Conservation (phyloP, 768 basidiomycete species). For the Terana coerulea region DNA sequence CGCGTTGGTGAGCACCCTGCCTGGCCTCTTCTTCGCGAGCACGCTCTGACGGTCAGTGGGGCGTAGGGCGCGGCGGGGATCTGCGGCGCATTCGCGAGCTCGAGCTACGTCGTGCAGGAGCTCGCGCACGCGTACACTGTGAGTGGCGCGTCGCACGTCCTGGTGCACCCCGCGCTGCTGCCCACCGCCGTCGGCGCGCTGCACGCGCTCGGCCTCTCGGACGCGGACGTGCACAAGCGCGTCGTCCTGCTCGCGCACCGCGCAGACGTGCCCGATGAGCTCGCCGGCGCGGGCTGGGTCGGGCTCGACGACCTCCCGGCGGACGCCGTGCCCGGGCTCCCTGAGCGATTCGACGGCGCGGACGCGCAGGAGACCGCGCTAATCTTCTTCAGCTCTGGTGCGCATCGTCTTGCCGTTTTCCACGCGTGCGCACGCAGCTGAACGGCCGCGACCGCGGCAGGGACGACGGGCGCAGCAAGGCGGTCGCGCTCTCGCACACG, state of each 20-base stretch:
- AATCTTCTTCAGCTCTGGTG: slow-evolving; percentile 60
- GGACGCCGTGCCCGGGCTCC: slow-evolving; percentile 42
- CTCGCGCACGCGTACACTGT: slow-evolving; percentile 69
- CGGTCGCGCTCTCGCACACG: slow-evolving; percentile 32
- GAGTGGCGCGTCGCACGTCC: slow-evolving; percentile 58
- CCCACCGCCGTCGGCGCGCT: slow-evolving; percentile 53
- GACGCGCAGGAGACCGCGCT: slow-evolving; percentile 57
- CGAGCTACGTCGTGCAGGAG: slow-evolving; percentile 61
- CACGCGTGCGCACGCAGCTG: too few relatives aligned
- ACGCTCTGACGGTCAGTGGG: not conserved
- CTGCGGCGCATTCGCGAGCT: slow-evolving; percentile 67
- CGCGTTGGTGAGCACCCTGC: not conserved
- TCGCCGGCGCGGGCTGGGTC: slow-evolving; percentile 29
- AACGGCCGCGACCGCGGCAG: slow-evolving; percentile 33
- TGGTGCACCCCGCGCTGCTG: slow-evolving; percentile 59
- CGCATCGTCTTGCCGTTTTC: not conserved
- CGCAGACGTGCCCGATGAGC: slow-evolving; percentile 8
- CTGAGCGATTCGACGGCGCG: slow-evolving; percentile 52
- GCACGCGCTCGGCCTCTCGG: slow-evolving; percentile 40
- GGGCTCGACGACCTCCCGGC: slow-evolving; percentile 48
- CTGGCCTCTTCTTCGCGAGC: not conserved
- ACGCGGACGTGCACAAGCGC: slow-evolving; percentile 44
- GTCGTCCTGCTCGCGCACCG: slow-evolving; percentile 47
- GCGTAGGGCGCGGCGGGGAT: slow-evolving; percentile 52
- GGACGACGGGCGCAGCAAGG: slow-evolving; percentile 31